A percentile compares a stretch with the other conserved stretches of the same genome.
phyloP scores from a whole-genome alignment of 176 grass and related monocot species.

The Ensete glaucum region DNA sequence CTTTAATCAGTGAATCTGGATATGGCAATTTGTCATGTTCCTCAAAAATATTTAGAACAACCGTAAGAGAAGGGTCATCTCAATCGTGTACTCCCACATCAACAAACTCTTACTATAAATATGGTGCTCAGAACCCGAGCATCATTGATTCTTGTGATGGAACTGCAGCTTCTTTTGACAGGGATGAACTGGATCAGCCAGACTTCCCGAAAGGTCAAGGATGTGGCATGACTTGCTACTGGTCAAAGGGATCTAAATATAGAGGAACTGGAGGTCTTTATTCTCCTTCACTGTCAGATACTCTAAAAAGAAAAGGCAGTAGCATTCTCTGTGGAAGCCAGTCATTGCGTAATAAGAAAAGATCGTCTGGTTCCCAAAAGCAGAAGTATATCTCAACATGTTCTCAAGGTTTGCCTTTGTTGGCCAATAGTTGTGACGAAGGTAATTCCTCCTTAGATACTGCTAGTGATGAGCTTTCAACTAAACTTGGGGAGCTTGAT shows the following conservation, averaged over 20 bases:
- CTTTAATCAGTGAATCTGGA: slow-evolving; percentile 58
- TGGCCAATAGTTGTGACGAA: slow-evolving; percentile 45
- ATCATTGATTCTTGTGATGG: slow-evolving; percentile 50
- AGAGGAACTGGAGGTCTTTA: slow-evolving; percentile 26
- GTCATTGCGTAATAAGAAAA: slow-evolving; percentile 53
- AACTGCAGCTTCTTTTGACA: slow-evolving; percentile 61
- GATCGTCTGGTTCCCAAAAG: slow-evolving; percentile 38
- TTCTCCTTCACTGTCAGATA: slow-evolving; percentile 79
- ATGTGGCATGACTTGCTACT: slow-evolving; percentile 46
- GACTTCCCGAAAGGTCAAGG: slow-evolving; percentile 44
- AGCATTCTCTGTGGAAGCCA: slow-evolving; percentile 59
- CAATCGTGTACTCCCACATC: slow-evolving; percentile 80
- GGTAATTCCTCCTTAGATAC: slow-evolving; percentile 66
- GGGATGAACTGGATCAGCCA: slow-evolving; percentile 55
- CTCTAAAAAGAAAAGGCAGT: slow-evolving; percentile 75
- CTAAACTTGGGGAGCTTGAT: slow-evolving; percentile 76
- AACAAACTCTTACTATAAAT: slow-evolving; percentile 63
- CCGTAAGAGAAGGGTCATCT: slow-evolving; percentile 54
- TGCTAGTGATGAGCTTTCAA: slow-evolving; percentile 65
- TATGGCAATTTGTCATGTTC: slow-evolving; percentile 61
- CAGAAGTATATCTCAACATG: slow-evolving; percentile 39
- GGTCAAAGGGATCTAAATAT: slow-evolving; percentile 41
- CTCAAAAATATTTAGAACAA: slow-evolving; percentile 49
- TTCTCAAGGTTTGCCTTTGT: slow-evolving; percentile 41
- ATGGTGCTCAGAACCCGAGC: slow-evolving; percentile 29